Percentiles rank a stretch among this genome's conserved stretches.
These are phyloP conservation scores for Trypanosoma conorhini DNA, from an alignment of 208 protist species.

Conservation along the genomic window DNA sequence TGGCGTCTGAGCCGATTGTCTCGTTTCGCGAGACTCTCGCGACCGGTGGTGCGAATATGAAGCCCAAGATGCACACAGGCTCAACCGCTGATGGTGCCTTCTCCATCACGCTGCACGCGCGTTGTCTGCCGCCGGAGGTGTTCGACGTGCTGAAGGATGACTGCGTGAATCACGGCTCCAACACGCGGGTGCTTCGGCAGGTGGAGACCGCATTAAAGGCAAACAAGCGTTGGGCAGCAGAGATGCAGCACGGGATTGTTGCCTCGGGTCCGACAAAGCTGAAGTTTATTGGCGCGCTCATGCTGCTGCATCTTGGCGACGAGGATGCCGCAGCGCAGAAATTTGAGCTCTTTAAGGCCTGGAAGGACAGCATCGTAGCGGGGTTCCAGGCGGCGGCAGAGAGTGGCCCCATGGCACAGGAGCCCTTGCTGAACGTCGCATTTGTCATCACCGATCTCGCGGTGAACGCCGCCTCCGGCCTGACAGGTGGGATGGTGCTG, in stretches of 20 bases:
- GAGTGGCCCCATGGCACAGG: constrained; percentile 97
- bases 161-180: constrained; percentile 65
- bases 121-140: constrained; percentile 69
- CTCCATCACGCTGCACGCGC: constrained; percentile 69
- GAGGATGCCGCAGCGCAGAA: constrained; percentile 16
- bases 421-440: constrained; percentile 95
- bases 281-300: constrained; percentile 71
- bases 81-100: constrained; percentile 69
- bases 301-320: constrained; percentile 72
- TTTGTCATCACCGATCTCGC: constrained; percentile 79
- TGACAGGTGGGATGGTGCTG: constrained; percentile 93
- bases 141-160: constrained; percentile 77
- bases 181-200: constrained; percentile 37
- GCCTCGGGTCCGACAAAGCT: constrained; percentile 64
- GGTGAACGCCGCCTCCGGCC: constrained; percentile 43
- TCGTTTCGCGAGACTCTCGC: constrained; percentile 88
- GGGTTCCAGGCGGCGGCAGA: constrained; percentile 96
- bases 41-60: constrained; percentile 42
- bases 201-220: constrained; percentile 35
- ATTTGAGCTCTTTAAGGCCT: constrained; percentile 39
- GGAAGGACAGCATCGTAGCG: constrained; percentile 87
- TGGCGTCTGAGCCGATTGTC: constrained; percentile 86
- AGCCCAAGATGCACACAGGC: constrained; percentile 72
- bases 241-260: constrained; percentile 56
- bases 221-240: constrained; percentile 62